These are phyloP conservation scores for Puccinellia tenuiflora DNA, from an alignment of 176 grass and related monocot species.

Conservation along the genomic window DNA sequence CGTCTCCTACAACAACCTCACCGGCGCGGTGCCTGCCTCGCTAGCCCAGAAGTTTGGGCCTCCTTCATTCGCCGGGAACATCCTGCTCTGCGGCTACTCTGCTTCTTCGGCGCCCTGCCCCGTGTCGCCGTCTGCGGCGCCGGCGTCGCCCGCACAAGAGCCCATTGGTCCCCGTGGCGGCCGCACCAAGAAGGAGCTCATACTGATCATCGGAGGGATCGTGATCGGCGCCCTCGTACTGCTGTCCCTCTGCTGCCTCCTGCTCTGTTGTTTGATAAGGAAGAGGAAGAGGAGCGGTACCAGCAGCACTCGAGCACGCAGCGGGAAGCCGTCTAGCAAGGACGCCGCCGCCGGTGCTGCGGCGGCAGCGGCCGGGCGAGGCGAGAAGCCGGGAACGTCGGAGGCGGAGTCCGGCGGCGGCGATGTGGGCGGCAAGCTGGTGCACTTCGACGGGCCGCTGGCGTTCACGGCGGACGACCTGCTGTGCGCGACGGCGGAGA, in stretches of 20 bases:
- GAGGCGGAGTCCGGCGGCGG: conserved; percentile 16
- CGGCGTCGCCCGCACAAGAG: neutral
- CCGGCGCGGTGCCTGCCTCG: conserved; percentile 34
- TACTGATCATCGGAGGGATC: neutral
- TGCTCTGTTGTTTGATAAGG: neutral
- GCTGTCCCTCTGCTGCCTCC: conserved; percentile 5
- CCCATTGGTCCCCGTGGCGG: neutral
- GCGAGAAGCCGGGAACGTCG: neutral
- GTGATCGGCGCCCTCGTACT: neutral
- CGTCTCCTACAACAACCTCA: conserved; percentile 57
- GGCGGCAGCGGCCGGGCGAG: neutral
- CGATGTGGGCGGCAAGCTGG: conserved; percentile 17
- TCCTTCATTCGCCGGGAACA: neutral
- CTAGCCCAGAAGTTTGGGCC: neutral
- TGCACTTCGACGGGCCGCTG: conserved; percentile 24
- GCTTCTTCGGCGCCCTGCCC: conserved; percentile 3
- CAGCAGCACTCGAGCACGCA: neutral
- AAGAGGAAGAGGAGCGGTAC: neutral
- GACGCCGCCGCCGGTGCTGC: neutral
- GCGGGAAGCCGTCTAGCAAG: neutral
- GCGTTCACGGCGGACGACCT: conserved; percentile 22
- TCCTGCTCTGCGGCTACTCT: conserved; percentile 16
- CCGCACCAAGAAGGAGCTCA: neutral
- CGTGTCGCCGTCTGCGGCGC: neutral
- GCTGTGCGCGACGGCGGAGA: conserved; percentile 22